Conservation (phyloP, 2,329 filamentous ascomycete genomes). For the Neospermospora avenae region DNA sequence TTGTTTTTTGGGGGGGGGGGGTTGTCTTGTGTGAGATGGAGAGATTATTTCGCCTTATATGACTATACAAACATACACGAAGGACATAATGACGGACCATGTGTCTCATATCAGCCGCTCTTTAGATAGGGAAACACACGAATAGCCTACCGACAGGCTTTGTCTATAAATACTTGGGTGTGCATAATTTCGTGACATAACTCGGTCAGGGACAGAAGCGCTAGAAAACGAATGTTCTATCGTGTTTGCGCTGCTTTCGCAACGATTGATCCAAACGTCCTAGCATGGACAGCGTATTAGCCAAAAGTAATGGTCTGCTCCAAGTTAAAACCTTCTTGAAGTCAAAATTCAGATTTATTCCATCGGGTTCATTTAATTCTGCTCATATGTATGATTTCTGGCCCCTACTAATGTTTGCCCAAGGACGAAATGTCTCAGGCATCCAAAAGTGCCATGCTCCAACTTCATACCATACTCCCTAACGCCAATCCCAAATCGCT, state of each 20-base stretch:
- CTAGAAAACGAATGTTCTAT: too few species aligned
- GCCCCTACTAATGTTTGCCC: not conserved
- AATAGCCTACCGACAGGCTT: not conserved
- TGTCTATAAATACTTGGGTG: not conserved
- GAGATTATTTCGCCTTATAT: not conserved
- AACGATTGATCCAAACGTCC: too few species aligned
- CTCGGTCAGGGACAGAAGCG: too few species aligned
- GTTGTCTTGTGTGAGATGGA: not conserved
- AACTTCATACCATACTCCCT: conserved; percentile 6
- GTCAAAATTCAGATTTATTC: too few species aligned
- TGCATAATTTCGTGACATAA: too few species aligned
- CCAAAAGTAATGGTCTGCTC: too few species aligned
- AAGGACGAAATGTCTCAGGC: not conserved
- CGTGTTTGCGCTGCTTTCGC: too few species aligned
- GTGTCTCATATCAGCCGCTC: not conserved
- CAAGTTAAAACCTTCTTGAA: too few species aligned
- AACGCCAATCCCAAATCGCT: conserved; percentile 26
- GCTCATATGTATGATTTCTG: not conserved
- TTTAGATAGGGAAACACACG: not conserved
- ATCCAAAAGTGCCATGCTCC: not conserved
- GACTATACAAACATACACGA: too few species aligned
- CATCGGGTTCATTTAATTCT: not conserved
- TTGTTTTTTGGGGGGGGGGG: conserved; percentile 27
- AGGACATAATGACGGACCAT: too few species aligned
- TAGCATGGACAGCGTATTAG: too few species aligned